Evolutionary conservation across 1,284 basidiomycete species (phyloP).

Genomic region (Rhodotorula glutinis): DNA sequence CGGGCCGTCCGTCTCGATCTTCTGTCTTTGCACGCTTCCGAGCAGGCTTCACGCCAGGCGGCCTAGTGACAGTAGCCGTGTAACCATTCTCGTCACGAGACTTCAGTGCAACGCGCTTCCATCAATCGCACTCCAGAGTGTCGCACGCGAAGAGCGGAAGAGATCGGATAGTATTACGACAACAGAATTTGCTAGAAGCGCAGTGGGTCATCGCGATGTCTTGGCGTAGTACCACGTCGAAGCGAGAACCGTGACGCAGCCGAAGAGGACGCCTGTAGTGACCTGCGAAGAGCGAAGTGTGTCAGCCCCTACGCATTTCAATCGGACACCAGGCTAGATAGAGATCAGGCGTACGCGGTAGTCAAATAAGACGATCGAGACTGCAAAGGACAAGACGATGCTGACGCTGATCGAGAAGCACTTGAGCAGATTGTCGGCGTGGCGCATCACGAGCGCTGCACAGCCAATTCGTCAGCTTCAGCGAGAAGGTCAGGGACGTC

Average conservation of each 20-base stretch:
- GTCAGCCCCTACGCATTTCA: neutral
- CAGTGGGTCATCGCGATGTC: neutral
- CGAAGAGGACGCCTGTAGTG: conserved; percentile 22
- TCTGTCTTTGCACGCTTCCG: too few species aligned
- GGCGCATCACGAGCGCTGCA: conserved; percentile 42
- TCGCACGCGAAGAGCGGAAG: too few species aligned
- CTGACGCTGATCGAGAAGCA: conserved; percentile 48
- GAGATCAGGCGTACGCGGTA: conserved; percentile 23
- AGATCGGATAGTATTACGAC: neutral
- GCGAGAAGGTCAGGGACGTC: too few species aligned
- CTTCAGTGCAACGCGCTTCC: too few species aligned
- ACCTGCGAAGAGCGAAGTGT: neutral
- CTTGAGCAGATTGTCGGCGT: conserved; percentile 50
- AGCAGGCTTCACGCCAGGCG: too few species aligned
- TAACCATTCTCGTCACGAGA: too few species aligned
- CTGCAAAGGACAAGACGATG: conserved; percentile 48
- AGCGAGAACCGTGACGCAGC: conserved; percentile 22
- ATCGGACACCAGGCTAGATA: neutral
- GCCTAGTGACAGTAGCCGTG: too few species aligned
- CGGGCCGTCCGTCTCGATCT: too few species aligned
- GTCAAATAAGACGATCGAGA: conserved; percentile 26
- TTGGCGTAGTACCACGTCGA: conserved; percentile 27
- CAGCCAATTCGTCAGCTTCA: neutral
- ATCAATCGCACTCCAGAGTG: too few species aligned
- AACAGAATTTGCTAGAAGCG: neutral